Evolutionary conservation across 2,329 filamentous ascomycete genomes (phyloP), one percentile per base, ranked within the genome.

Genomic region (Penicillium hesseltinei): DNA sequence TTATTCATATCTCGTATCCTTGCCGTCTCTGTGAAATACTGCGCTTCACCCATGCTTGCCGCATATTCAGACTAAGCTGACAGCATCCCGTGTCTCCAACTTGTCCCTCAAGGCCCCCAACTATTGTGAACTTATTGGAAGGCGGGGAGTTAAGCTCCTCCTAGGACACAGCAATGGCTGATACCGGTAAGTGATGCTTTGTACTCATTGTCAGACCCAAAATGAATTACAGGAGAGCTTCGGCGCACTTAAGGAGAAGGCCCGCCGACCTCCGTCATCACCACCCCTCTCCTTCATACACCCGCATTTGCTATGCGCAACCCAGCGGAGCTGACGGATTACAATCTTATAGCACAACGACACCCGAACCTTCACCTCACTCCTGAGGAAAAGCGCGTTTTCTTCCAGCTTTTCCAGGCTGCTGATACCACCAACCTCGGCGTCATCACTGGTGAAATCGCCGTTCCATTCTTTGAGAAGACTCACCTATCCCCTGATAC

Each of bases 381-480:
- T 31, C 79, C 90, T 48, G 92, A 97, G 66, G 94, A 99, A 83
- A 97, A 96, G 80, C 89, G 91, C 75, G 86, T 90, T 58, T 99
- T 95, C 76, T 91, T 89, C 67, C 91, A 94, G 76, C 87, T 99
- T 62, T 97, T 99, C 78, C 87, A 90, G 74, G 88, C 92, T 69
- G 94, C 94, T 65, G 94, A 99, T 77, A 89, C 88, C 58, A 94
- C 97, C 68, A 89, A 86, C 72, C 88, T 96, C 57, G 92, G 92
- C 55, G 92, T 97, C 63, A 91, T 99, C 35, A 97, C 94, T 19
- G 94, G 94, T 75, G 94, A 99, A 77, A 84, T 95, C 60, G 94
- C 94, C 58, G 92, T 99, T 74, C 91, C 92, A 74, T 97, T 99
- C 81, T 99, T 99, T 73, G 92, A 97, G 77, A 94, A 94, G 81